A percentile compares a stretch with the other conserved stretches of the same genome.
phyloP scores from a whole-genome alignment of 73 alveolate species.

The Stentor coeruleus region DNA sequence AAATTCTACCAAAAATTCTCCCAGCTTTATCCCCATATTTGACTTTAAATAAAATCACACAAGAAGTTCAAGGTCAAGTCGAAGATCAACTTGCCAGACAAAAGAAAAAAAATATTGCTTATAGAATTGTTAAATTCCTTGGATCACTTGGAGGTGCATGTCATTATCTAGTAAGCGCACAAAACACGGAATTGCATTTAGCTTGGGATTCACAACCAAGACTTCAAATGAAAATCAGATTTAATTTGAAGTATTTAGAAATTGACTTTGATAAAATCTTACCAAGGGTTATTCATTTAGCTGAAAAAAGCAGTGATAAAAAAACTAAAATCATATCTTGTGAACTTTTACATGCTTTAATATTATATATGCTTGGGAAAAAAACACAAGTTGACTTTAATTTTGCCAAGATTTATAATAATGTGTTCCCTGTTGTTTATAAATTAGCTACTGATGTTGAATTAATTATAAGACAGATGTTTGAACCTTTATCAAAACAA shows the following conservation, averaged over 20 bases:
- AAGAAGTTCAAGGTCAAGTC: slow-evolving; percentile 45
- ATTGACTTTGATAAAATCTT: slow-evolving; percentile 47
- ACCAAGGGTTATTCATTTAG: slow-evolving; percentile 83
- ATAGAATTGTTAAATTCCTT: slow-evolving; percentile 61
- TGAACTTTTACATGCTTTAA: slow-evolving; percentile 86
- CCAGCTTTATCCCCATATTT: slow-evolving; percentile 11
- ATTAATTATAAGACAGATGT: slow-evolving; percentile 60
- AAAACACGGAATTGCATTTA: slow-evolving; percentile 52
- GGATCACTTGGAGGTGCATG: slow-evolving; percentile 90
- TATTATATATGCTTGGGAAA: slow-evolving; percentile 89
- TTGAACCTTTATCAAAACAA: slow-evolving; percentile 71
- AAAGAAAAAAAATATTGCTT: slow-evolving; percentile 44
- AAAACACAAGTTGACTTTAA: slow-evolving; percentile 50
- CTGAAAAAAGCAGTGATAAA: slow-evolving; percentile 73
- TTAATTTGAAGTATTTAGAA: slow-evolving; percentile 69
- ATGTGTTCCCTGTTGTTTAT: slow-evolving; percentile 65
- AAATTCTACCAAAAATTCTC: slow-evolving; percentile 1
- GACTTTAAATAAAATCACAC: slow-evolving; percentile 3
- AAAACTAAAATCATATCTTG: slow-evolving; percentile 86
- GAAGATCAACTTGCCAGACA: slow-evolving; percentile 15
- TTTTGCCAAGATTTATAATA: slow-evolving; percentile 65
- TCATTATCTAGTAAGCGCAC: slow-evolving; percentile 67
- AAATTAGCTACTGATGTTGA: slow-evolving; percentile 58
- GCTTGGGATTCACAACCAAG: slow-evolving; percentile 77
- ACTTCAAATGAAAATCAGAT: slow-evolving; percentile 75